Base-by-base conservation (phyloP, 169 alveolate genomes). In the Eimeria sp. region DNA sequence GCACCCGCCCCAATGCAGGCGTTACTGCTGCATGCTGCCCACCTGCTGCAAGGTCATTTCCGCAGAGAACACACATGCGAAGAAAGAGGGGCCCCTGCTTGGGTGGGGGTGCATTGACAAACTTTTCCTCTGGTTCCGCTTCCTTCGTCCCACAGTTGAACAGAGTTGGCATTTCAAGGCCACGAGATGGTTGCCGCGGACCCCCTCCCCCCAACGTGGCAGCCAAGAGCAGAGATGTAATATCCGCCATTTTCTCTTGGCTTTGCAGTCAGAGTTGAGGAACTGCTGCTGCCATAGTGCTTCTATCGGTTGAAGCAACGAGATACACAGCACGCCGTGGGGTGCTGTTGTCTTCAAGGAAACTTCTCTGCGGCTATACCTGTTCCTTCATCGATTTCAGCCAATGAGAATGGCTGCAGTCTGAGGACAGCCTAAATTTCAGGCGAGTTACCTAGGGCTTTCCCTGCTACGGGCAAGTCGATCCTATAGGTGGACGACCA, bases 11-110 rank as follows among this genome's bases (percentile, higher is more conserved):
- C 77, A n/a, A 30, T n/a, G 77, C 23, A n/a, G 46, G 30, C 77
- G 46, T 27, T 25, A 68, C 23, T n/a, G 2, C 11, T 25, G 49
- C 27, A 43, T 43, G 49, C 49, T 43, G 49, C 80, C 80, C 62
- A 93, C 96, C 93, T 52, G 87, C 89, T 33, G 96, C 94, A 1
- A 80, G 96, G 52, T 93, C 87, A 30, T 80, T 64, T n/a, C 93
- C 91, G 80, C 90, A 82, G 20, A 93, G 78, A 82, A 66, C 77
- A n/a, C 89, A 76, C 87, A 93, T 82, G 2, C 96, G 91, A 6
- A 93, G 78, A 40, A 80, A 71, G 71, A 93, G 77, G 23, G 96
- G 96, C 52, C 93, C 88, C 72, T 82, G 88, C 56, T 80, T 76
- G 46, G 88, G 96, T 25, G 96, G 94, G 18, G 93, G 85, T 9